These are phyloP conservation scores for Chrysopogon serrulatus DNA, from an alignment of 176 grass and related monocot species.

Conservation along the genomic window DNA sequence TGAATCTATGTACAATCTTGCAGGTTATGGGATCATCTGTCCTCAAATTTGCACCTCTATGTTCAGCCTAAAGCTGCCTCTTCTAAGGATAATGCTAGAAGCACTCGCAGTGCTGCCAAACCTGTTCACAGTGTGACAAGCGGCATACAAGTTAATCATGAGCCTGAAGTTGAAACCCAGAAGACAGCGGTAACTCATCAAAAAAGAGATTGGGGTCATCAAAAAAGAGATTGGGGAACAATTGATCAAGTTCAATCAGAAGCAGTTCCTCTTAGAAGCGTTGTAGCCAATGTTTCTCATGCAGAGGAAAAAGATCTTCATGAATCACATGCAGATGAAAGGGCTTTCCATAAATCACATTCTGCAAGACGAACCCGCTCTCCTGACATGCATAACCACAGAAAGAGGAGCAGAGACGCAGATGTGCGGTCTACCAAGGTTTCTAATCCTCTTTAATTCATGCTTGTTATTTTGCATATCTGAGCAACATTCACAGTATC, in stretches of 20 bases:
- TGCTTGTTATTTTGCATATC: constrained; percentile 5
- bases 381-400: constrained; percentile 36
- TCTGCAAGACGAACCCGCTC: constrained; percentile 17
- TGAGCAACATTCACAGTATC: neutral
- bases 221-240: constrained; percentile 59
- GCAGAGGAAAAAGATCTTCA: constrained; percentile 33
- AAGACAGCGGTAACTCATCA: constrained; percentile 39
- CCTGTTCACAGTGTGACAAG: constrained; percentile 20
- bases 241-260: constrained; percentile 35
- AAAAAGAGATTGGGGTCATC: constrained; percentile 55
- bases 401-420: constrained; percentile 54
- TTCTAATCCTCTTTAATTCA: neutral
- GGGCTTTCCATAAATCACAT: constrained; percentile 22
- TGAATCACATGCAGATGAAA: constrained; percentile 33
- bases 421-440: constrained; percentile 55
- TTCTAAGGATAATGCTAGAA: constrained; percentile 31
- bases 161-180: constrained; percentile 35
- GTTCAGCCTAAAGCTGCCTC: constrained; percentile 41
- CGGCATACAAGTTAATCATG: constrained; percentile 4
- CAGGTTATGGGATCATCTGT: constrained; percentile 98
- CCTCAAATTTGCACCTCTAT: constrained; percentile 73
- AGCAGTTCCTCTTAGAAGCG: constrained; percentile 65
- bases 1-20: constrained; percentile 8
- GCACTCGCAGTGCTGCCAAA: constrained; percentile 10
- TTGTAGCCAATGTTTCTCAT: constrained; percentile 57